Conservation (phyloP, 257 asterid genomes). For the Capsicum rhomboideum region DNA sequence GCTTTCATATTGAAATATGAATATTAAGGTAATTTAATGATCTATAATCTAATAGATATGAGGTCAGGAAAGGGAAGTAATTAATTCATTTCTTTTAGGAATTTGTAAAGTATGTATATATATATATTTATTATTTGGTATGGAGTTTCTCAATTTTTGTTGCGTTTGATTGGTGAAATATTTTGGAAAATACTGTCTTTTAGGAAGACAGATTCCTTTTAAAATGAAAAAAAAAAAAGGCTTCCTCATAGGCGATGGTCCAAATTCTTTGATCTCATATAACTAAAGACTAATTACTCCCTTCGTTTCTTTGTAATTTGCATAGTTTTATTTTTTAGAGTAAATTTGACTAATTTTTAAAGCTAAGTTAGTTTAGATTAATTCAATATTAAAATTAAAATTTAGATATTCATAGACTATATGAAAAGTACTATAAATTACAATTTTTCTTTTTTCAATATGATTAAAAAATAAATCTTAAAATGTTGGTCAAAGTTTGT, state of each 20-base stretch:
- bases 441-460: too few species aligned
- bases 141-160: background rate
- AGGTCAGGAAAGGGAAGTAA: background rate
- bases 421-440: too few species aligned
- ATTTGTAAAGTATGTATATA: background rate
- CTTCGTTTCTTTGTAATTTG: too few species aligned
- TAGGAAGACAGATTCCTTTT: background rate
- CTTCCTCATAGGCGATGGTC: background rate
- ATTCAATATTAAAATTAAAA: too few species aligned
- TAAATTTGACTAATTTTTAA: too few species aligned
- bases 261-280: background rate
- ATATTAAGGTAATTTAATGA: background rate
- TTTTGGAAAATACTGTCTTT: background rate
- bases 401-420: too few species aligned
- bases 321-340: too few species aligned
- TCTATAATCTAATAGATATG: background rate
- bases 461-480: too few species aligned
- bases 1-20: background rate
- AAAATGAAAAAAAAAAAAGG: background rate
- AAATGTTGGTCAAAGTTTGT: too few species aligned
- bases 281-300: background rate
- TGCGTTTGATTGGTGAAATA: background rate
- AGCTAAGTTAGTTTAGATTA: too few species aligned
- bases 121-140: background rate
- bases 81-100: background rate